A percentile compares a stretch with the other conserved stretches of the same genome.
phyloP scores from a whole-genome alignment of 108 stramenopile species.

The Nannochloropsis granulata region DNA sequence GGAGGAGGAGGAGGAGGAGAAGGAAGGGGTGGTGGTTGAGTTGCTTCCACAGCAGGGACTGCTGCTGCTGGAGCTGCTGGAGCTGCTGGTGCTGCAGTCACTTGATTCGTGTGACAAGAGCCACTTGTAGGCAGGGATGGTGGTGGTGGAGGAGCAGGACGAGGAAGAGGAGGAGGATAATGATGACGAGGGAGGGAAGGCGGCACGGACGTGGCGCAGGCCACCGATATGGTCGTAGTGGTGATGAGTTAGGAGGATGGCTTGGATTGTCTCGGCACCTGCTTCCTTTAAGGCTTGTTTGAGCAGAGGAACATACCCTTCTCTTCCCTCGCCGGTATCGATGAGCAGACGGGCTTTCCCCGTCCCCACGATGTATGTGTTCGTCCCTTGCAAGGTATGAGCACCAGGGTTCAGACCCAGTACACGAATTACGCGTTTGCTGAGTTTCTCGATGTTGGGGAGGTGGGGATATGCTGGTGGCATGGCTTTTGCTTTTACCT shows the following conservation, averaged over 20 bases:
- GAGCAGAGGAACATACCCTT: constrained; percentile 8
- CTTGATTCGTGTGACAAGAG: no score
- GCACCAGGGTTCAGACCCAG: background rate
- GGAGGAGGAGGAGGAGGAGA: no score
- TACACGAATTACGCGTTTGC: background rate
- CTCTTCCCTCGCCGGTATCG: constrained; percentile 34
- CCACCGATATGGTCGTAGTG: no score
- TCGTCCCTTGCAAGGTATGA: constrained; percentile 38
- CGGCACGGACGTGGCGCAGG: background rate
- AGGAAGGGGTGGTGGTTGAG: no score
- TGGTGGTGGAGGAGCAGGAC: background rate
- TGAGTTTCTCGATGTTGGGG: background rate
- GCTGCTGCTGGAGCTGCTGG: no score
- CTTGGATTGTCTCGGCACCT: constrained; percentile 9
- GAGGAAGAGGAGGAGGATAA: background rate
- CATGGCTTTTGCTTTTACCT: background rate
- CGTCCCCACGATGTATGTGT: constrained; percentile 38
- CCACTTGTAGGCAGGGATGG: no score
- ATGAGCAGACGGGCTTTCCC: constrained; percentile 19
- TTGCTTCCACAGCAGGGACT: no score
- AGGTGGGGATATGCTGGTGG: background rate
- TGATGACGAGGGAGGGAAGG: background rate
- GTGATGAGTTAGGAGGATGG: constrained; percentile 3
- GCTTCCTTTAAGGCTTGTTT: constrained; percentile 7
- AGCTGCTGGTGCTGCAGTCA: no score